Base-by-base conservation (phyloP, 495 filamentous ascomycete species). In the Clohesyomyces aquaticus region DNA sequence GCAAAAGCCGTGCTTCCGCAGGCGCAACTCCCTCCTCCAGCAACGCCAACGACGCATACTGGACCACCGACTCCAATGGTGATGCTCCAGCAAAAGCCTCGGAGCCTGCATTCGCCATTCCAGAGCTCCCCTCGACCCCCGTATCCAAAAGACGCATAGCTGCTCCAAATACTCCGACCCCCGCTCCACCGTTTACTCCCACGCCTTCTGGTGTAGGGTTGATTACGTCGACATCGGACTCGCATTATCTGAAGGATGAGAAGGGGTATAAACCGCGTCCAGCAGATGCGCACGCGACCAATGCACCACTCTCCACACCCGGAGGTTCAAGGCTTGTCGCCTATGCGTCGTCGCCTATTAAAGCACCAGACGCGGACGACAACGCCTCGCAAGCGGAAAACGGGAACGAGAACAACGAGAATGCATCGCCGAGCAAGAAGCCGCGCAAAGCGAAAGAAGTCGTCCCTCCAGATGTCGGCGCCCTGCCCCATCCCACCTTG, bases 301-400 rank as follows among this genome's bases (percentile, higher is more conserved):
- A 95, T 73, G 91, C 89, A 35, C 85, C 87, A 8, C 82, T 97
- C 49, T 77, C 90, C 18, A 93, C 91, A 0, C 90, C 92, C 0
- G 81, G 88, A 68, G 91, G 90, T 53, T 88, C 88, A 12, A 82
- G 85, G 28, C 74, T 89, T 48, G 77, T 89, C 48, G 81, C 84
- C 28, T 85, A 85, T 27, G 14, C 58, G 0, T 70, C 67, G n/a
- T 70, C 63, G 1, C 67, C 67, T 22, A 28, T 52, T 14, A 46
- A 55, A 35, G 16, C 51, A 4, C 49, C 67, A 22, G 59, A 52
- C 56, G 52, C 56, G 4, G 23, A 49, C 3, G 25, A 49, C n/a
- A n/a, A n/a, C n/a, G n/a, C n/a, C n/a, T n/a, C n/a, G n/a, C n/a
- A n/a, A n/a, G n/a, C n/a, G n/a, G n/a, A n/a, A n/a, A n/a, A n/a